These are phyloP conservation scores for Coprinopsis sp. DNA, from an alignment of 768 basidiomycete genomes.

Conservation along the genomic window DNA sequence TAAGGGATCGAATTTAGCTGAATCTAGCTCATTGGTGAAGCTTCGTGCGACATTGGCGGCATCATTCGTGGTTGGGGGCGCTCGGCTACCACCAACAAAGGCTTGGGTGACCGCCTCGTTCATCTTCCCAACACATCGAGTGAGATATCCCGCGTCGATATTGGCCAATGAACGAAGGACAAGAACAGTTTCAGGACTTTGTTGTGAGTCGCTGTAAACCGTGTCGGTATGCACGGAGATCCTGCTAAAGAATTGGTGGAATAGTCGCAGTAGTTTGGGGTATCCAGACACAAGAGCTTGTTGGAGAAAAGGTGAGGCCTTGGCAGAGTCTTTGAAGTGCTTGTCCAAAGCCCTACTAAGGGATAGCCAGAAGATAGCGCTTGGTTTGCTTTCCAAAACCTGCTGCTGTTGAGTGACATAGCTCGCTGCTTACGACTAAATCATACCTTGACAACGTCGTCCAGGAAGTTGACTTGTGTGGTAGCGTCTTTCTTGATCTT, in stretches of 20 bases:
- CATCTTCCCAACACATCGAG: slow-evolving; percentile 76
- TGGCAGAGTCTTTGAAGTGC: slow-evolving; percentile 72
- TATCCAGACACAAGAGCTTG: slow-evolving; percentile 86
- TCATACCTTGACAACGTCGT: slow-evolving; percentile 86
- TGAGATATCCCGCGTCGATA: slow-evolving; percentile 86
- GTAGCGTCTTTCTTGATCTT: slow-evolving; percentile 80
- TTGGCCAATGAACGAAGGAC: slow-evolving; percentile 77
- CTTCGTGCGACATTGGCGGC: slow-evolving; percentile 73
- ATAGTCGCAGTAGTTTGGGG: slow-evolving; percentile 80
- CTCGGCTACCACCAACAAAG: slow-evolving; percentile 64
- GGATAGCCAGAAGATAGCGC: slow-evolving; percentile 85
- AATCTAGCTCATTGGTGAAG: slow-evolving; percentile 87
- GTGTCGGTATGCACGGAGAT: slow-evolving; percentile 96
- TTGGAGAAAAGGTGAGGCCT: slow-evolving; percentile 86
- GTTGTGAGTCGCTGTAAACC: slow-evolving; percentile 74
- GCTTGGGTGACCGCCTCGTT: slow-evolving; percentile 79
- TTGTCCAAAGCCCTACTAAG: slow-evolving; percentile 78
- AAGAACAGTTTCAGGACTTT: slow-evolving; percentile 93
- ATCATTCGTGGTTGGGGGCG: slow-evolving; percentile 70
- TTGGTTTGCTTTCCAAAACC: slow-evolving; percentile 89
- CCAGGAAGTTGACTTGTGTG: slow-evolving; percentile 76
- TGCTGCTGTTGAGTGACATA: slow-evolving; percentile 23
- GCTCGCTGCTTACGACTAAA: neutral
- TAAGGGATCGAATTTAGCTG: slow-evolving; percentile 89
- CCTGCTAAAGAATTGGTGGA: slow-evolving; percentile 96